Conservation (phyloP, 202 grass and related monocot genomes). For the Eragrostis tef region DNA sequence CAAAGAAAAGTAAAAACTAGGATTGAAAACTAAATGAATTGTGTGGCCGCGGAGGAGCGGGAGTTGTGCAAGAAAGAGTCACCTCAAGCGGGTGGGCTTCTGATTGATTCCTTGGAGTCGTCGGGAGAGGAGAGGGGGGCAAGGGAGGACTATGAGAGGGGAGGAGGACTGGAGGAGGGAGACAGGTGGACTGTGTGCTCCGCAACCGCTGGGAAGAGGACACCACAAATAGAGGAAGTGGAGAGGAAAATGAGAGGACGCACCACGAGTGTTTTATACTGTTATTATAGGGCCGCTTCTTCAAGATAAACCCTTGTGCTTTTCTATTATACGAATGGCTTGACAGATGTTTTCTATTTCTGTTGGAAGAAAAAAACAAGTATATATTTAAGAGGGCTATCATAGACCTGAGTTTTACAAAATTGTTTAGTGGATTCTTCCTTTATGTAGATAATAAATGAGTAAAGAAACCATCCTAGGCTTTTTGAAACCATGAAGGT, state of each 20-base stretch:
- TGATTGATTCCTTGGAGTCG: conserved; percentile 19
- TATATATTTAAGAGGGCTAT: no score
- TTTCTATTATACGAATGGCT: neutral
- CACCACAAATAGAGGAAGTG: neutral
- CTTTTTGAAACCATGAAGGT: no score
- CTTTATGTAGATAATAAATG: no score
- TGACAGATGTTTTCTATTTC: no score
- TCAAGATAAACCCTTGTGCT: neutral
- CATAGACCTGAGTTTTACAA: no score
- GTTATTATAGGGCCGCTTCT: neutral
- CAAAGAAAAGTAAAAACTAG: conserved; percentile 12
- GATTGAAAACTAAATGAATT: conserved; percentile 23
- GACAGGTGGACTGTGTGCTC: conserved; percentile 4
- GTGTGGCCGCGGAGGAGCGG: conserved; percentile 35
- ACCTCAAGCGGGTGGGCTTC: conserved; percentile 47
- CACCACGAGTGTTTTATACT: neutral
- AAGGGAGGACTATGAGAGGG: neutral
- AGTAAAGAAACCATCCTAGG: no score
- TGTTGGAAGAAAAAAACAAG: no score
- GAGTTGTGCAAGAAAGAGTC: conserved; percentile 44
- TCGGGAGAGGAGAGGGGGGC: neutral
- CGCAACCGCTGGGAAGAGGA: conserved; percentile 28
- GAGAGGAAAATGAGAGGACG: conserved; percentile 1
- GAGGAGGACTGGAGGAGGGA: neutral
- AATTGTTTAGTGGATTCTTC: no score